Evolutionary conservation across 768 basidiomycete genomes (phyloP).

Genomic region (Lyophyllum semitale): DNA sequence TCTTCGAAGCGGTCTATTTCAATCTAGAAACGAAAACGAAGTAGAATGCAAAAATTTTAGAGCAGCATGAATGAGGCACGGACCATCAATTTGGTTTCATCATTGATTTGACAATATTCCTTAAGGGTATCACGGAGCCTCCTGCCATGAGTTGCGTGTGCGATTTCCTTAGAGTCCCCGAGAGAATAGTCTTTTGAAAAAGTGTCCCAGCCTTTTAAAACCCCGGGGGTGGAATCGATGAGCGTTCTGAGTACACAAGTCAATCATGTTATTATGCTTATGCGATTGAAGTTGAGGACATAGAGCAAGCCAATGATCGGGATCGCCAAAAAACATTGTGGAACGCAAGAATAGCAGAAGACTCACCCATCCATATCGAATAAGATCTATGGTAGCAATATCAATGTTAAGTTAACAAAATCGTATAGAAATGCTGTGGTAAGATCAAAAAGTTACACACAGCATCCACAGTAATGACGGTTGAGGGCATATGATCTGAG

Average conservation of each 20-base stretch:
- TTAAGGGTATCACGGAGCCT: slow-evolving; percentile 74
- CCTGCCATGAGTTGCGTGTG: slow-evolving; percentile 73
- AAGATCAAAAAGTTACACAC: slow-evolving; percentile 34
- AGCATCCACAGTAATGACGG: slow-evolving; percentile 48
- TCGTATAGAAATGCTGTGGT: not conserved
- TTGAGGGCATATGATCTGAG: slow-evolving; percentile 26
- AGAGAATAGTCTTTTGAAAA: slow-evolving; percentile 66
- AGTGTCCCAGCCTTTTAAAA: slow-evolving; percentile 73
- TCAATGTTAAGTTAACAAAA: slow-evolving; percentile 6
- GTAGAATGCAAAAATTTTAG: not conserved
- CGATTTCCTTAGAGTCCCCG: slow-evolving; percentile 45
- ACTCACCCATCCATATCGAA: slow-evolving; percentile 74
- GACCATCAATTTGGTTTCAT: slow-evolving; percentile 59
- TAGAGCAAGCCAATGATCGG: too few species aligned
- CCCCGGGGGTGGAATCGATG: slow-evolving; percentile 84
- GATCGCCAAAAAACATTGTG: too few species aligned
- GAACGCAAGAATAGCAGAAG: not conserved
- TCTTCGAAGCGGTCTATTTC: slow-evolving; percentile 81
- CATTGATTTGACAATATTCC: slow-evolving; percentile 64
- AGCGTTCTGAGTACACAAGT: slow-evolving; percentile 49
- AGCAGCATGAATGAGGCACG: slow-evolving; percentile 13
- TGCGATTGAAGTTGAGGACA: not conserved
- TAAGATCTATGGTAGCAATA: slow-evolving; percentile 44
- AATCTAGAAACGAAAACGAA: slow-evolving; percentile 33
- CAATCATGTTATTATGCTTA: not conserved